These are phyloP conservation scores for Clarireedia homoeocarpa DNA, from an alignment of 2,329 filamentous ascomycete genomes.

Conservation along the genomic window DNA sequence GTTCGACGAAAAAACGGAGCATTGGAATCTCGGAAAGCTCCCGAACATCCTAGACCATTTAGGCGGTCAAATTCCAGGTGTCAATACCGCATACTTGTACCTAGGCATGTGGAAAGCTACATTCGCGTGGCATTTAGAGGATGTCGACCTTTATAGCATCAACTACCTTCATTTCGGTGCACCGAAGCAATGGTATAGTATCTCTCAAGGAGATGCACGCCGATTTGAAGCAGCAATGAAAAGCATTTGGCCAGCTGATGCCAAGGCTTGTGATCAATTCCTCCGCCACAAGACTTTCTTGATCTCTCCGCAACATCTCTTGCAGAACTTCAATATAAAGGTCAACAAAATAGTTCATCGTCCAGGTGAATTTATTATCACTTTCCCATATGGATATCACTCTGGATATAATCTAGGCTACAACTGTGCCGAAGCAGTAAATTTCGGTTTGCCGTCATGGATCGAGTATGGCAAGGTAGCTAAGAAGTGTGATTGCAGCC, in stretches of 20 bases:
- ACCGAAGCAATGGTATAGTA: constrained; percentile 99
- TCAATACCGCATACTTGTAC: constrained; percentile 97
- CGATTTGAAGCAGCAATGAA: constrained; percentile 94
- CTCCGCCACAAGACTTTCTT: constrained; percentile 95
- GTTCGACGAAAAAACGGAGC: constrained; percentile 75
- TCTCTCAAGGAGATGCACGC: constrained; percentile 88
- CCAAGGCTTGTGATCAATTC: constrained; percentile 93
- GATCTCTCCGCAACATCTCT: constrained; percentile 82
- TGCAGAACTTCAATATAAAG: constrained; percentile 85
- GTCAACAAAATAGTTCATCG: constrained; percentile 95
- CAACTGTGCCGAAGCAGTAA: constrained; percentile 97
- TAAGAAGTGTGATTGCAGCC: constrained; percentile 92
- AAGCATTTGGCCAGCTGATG: constrained; percentile 87
- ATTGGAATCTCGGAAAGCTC: constrained; percentile 92
- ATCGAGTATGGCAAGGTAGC: constrained; percentile 90
- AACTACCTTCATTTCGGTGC: constrained; percentile 99
- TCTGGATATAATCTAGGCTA: constrained; percentile 97
- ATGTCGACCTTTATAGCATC: constrained; percentile 98
- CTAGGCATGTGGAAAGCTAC: constrained; percentile 99
- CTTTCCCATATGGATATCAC: constrained; percentile 96
- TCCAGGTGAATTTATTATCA: constrained; percentile 96
- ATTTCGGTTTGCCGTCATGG: constrained; percentile 95
- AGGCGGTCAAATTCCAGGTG: constrained; percentile 90
- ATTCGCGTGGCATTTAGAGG: constrained; percentile 97
- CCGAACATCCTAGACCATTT: constrained; percentile 90